Evolutionary conservation across 1,139 yeast species (phyloP).

Genomic region (Yamadazyma mexicana): DNA sequence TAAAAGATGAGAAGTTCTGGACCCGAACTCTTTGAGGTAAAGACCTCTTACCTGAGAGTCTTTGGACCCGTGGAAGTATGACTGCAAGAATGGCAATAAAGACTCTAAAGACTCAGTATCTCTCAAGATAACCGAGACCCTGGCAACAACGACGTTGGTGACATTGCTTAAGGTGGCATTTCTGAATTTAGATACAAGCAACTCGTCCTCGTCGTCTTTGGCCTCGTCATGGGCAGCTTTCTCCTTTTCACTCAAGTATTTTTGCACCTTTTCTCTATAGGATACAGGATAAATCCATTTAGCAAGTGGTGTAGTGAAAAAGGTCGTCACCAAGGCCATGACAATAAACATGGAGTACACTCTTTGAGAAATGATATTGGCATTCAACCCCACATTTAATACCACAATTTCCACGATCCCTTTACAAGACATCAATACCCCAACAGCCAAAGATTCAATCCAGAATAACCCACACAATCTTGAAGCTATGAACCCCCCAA

Average conservation of each 20-base stretch:
- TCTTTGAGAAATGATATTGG: constrained; percentile 61
- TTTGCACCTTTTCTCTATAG: constrained; percentile 54
- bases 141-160: constrained; percentile 22
- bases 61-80: constrained; percentile 18
- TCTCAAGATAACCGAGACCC: constrained; percentile 28
- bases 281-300: constrained; percentile 56
- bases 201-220: not conserved
- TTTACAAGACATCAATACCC: constrained; percentile 84
- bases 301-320: constrained; percentile 73
- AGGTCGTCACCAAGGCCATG: constrained; percentile 77
- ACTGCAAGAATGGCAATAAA: constrained; percentile 28
- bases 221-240: constrained; percentile 7
- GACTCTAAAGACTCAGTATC: constrained; percentile 34
- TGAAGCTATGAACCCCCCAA: constrained; percentile 68
- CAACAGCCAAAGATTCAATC: constrained; percentile 75
- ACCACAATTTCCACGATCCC: constrained; percentile 85
- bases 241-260: constrained; percentile 14
- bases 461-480: constrained; percentile 59
- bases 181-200: not conserved
- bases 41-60: constrained; percentile 50
- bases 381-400: constrained; percentile 68
- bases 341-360: constrained; percentile 79
- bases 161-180: not conserved
- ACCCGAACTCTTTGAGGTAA: constrained; percentile 58
- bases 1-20: constrained; percentile 66